Evolutionary conservation across 331 rosid species (phyloP), one percentile per base, ranked within the genome.

Genomic region (Stylosanthes scabra): DNA sequence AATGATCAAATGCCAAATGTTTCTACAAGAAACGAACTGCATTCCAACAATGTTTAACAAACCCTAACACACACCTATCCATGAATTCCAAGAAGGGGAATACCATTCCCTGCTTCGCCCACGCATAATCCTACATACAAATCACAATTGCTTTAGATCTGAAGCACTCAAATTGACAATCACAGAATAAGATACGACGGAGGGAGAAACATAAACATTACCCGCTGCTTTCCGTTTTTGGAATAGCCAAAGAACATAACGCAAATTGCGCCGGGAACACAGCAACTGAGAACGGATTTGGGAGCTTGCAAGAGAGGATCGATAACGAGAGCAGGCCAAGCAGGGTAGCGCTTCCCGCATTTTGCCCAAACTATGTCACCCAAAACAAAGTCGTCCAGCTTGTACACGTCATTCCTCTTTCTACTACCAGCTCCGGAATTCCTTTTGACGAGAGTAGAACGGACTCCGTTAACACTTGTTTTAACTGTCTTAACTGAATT

Each of bases 181-280:
- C 34, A 60, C 11, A 13, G 14, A 50, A 7, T 4, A 34, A 47
- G 39, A 46, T 9, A 45, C 68, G 1, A 4, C 55, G 51, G 50
- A 4, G 59, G 51, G 50, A 58, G 46, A 51, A 51, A 11, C n/a
- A n/a, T n/a, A n/a, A n/a, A n/a, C 11, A 27, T 75, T 84, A 93
- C 98, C 89, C 97, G 84, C 74, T 83, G 96, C 51, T 86, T 89
- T 77, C 93, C 93, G 14, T 87, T 87, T 78, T 88, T 94, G 3
- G 97, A 94, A 78, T 85, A 94, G 67, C 99, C 97, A 47, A 81
- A 94, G 75, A 91, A 94, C 99, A 94, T 91, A 1, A 94, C 95
- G 16, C 98, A 94, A 9, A 85, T 71, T 29, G 96, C 88, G 67
- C 80, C 83, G 0, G 97, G 87, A 74, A 94, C 77, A 50, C 95